Evolutionary conservation across 352 stramenopile genomes (phyloP).

Genomic region (Phytophthora sansomeana): DNA sequence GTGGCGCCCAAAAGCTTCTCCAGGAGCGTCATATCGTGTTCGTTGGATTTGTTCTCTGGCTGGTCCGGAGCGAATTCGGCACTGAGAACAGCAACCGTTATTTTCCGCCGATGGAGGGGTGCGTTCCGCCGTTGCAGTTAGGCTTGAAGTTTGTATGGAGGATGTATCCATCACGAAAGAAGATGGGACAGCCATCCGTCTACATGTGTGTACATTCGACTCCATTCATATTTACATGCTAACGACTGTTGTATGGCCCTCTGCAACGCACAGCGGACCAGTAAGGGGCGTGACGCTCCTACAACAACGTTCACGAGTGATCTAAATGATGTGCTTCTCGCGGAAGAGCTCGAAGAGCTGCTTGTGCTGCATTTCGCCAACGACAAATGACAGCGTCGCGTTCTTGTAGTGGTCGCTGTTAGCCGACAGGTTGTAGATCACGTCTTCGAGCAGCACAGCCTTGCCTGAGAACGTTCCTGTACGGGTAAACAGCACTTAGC

Average conservation of each 20-base stretch:
- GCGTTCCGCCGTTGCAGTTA: constrained; percentile 29
- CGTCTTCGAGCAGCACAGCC: constrained; percentile 84
- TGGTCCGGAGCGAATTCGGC: constrained; percentile 13
- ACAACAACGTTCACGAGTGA: constrained; percentile 11
- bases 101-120: constrained; percentile 46
- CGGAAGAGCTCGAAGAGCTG: constrained; percentile 70
- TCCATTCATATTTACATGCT: background rate
- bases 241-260: too few species aligned
- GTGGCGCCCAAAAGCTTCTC: constrained; percentile 63
- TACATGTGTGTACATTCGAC: background rate
- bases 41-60: constrained; percentile 8
- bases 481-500: constrained; percentile 5
- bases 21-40: constrained; percentile 52
- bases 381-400: constrained; percentile 74
- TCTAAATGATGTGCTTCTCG: constrained; percentile 58
- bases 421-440: constrained; percentile 81
- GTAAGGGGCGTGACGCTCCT: background rate
- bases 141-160: constrained; percentile 25
- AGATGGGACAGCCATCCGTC: background rate
- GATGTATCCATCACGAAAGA: constrained; percentile 4
- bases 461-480: constrained; percentile 80
- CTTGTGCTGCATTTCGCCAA: constrained; percentile 87
- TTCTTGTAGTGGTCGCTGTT: constrained; percentile 76
- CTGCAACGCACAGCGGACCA: too few species aligned
- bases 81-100: constrained; percentile 23